Conservation (phyloP, 139 green algal species). For the Micromonas pusilla region DNA sequence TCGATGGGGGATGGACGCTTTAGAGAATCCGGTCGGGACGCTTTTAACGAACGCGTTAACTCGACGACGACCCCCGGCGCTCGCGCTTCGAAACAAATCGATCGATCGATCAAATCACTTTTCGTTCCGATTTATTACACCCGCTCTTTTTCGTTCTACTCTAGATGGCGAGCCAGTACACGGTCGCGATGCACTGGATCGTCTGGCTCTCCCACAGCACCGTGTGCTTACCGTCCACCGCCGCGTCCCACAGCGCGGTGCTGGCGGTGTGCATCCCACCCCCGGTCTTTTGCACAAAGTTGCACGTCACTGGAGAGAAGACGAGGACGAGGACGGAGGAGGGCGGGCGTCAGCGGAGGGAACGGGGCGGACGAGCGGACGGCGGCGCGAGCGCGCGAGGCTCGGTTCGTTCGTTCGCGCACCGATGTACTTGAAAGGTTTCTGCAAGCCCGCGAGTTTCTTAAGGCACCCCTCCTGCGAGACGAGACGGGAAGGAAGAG, state of each 20-base stretch:
- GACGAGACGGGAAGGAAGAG: background rate
- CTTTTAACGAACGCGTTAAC: too few relatives aligned
- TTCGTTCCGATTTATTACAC: too few relatives aligned
- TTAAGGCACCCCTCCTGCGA: conserved; percentile 12
- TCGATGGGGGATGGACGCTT: background rate
- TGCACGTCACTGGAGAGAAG: conserved; percentile 34
- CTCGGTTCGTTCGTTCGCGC: background rate
- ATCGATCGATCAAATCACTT: too few relatives aligned
- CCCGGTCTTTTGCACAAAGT: conserved; percentile 57
- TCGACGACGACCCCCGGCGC: too few relatives aligned
- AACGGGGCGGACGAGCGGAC: background rate
- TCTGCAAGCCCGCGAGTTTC: background rate
- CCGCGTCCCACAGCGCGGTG: conserved; percentile 68
- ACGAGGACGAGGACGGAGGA: background rate
- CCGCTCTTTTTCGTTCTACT: background rate
- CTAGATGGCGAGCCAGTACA: conserved; percentile 69
- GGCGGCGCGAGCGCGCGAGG: background rate
- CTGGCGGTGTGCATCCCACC: conserved; percentile 65
- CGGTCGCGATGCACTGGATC: conserved; percentile 66
- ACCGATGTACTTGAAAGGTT: conserved; percentile 39
- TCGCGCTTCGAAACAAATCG: too few relatives aligned
- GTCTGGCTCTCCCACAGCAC: conserved; percentile 78
- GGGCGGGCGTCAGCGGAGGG: background rate
- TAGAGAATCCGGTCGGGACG: background rate
- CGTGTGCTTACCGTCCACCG: conserved; percentile 68